phyloP scores from a whole-genome alignment of 1,284 basidiomycete genomes.

The Hemileia vastatrix region DNA sequence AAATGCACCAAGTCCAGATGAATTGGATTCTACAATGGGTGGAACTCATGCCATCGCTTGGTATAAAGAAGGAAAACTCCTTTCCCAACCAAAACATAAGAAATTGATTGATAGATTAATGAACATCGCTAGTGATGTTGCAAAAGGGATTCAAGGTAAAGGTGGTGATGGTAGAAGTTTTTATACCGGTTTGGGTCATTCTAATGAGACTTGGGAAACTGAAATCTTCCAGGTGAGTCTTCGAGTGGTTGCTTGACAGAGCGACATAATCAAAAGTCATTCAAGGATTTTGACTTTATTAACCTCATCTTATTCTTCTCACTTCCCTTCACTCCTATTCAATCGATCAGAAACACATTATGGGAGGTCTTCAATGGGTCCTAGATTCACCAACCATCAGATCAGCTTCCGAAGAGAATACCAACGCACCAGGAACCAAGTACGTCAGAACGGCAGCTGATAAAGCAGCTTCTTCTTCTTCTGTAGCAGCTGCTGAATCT shows the following conservation, averaged over 20 bases:
- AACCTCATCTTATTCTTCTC: neutral
- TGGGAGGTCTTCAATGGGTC: slow-evolving; percentile 33
- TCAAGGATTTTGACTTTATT: too few species aligned
- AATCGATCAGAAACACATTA: slow-evolving; percentile 26
- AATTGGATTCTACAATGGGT: slow-evolving; percentile 28
- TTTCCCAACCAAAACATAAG: slow-evolving; percentile 26
- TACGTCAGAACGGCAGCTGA: neutral
- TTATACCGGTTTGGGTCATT: slow-evolving; percentile 34
- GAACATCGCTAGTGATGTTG: slow-evolving; percentile 20
- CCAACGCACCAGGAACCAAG: neutral
- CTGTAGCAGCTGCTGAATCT: neutral
- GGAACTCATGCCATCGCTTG: slow-evolving; percentile 35
- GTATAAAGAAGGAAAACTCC: slow-evolving; percentile 34
- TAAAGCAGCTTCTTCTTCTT: neutral
- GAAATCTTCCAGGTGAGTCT: slow-evolving; percentile 22
- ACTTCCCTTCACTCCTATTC: neutral
- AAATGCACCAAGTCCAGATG: slow-evolving; percentile 26
- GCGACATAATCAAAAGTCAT: too few species aligned
- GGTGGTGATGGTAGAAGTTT: slow-evolving; percentile 32
- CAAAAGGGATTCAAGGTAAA: slow-evolving; percentile 18
- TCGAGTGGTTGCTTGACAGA: too few species aligned
- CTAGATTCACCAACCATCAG: slow-evolving; percentile 28
- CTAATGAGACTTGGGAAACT: slow-evolving; percentile 30
- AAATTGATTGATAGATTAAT: slow-evolving; percentile 30
- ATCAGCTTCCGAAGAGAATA: neutral